Evolutionary conservation across 2,329 filamentous ascomycete species (phyloP).

Genomic region (Aciculosporium take): DNA sequence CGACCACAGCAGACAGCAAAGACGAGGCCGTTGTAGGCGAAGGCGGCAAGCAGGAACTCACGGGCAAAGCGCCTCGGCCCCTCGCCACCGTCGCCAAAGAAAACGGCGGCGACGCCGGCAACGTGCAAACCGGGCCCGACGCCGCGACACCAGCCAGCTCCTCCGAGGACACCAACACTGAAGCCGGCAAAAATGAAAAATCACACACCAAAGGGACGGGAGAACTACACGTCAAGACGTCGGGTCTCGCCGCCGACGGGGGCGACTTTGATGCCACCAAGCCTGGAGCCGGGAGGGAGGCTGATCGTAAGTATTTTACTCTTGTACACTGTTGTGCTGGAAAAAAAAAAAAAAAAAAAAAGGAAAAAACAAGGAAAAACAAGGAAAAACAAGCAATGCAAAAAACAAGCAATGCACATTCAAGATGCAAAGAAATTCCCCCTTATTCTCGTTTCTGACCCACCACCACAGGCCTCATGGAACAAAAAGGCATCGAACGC

Average conservation of each 20-base stretch:
- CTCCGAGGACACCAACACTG: background rate
- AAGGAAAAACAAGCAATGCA: background rate
- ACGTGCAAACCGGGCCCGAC: background rate
- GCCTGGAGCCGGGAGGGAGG: constrained; percentile 51
- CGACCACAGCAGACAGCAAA: background rate
- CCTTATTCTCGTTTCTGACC: background rate
- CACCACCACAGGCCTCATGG: constrained; percentile 17
- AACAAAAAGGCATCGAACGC: constrained; percentile 18
- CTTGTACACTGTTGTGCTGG: too few relatives aligned
- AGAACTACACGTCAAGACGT: constrained; percentile 41
- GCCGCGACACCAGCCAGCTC: background rate
- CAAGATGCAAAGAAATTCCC: too few relatives aligned
- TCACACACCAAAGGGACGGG: constrained; percentile 29
- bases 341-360: too few relatives aligned
- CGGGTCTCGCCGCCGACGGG: constrained; percentile 47
- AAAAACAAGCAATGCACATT: too few relatives aligned
- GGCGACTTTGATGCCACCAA: constrained; percentile 52
- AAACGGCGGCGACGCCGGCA: constrained; percentile 20
- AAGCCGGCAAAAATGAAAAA: constrained; percentile 12
- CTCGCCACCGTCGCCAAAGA: constrained; percentile 22
- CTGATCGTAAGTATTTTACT: constrained; percentile 41
- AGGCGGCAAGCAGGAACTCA: constrained; percentile 18
- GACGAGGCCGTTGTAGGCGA: constrained; percentile 21
- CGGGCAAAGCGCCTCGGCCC: constrained; percentile 14
- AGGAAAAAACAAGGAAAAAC: too few relatives aligned